Conservation (phyloP, 306 rosid genomes). For the Pachyrhizus erosus region DNA sequence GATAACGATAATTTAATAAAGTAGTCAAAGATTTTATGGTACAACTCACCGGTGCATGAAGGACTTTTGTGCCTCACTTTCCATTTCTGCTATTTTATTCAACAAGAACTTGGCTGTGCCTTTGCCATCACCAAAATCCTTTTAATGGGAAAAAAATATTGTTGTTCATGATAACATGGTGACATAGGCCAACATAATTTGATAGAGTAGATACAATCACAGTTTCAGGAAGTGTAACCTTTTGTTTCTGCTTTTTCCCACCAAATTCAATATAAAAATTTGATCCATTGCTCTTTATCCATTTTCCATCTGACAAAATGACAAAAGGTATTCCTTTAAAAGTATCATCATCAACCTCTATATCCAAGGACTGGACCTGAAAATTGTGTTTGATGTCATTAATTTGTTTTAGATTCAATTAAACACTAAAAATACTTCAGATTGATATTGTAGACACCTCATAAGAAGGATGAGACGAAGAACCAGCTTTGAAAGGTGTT, state of each 20-base stretch:
- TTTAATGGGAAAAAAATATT: conserved; percentile 44
- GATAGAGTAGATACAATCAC: conserved; percentile 34
- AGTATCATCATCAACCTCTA: conserved; percentile 67
- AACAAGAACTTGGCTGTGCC: conserved; percentile 85
- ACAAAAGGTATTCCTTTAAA: conserved; percentile 89
- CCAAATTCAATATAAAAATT: conserved; percentile 77
- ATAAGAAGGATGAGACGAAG: conserved; percentile 55
- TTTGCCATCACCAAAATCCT: conserved; percentile 77
- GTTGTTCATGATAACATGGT: conserved; percentile 42
- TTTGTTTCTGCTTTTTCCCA: conserved; percentile 56
- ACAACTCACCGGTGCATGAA: conserved; percentile 91
- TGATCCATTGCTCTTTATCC: conserved; percentile 92
- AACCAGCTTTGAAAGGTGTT: conserved; percentile 61
- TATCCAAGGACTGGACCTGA: conserved; percentile 81
- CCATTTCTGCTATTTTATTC: conserved; percentile 77
- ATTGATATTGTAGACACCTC: conserved; percentile 57
- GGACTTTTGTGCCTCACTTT: conserved; percentile 93
- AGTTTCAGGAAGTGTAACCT: conserved; percentile 62
- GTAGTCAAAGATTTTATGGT: conserved; percentile 34
- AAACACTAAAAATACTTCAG: conserved; percentile 38
- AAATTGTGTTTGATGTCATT: conserved; percentile 36
- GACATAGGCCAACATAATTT: conserved; percentile 28
- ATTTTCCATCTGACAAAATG: conserved; percentile 64
- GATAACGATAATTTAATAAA: conserved; percentile 24
- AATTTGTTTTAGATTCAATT: conserved; percentile 27